phyloP scores from a whole-genome alignment of 2,329 filamentous ascomycete genomes.

The Pseudocercospora cruenta region DNA sequence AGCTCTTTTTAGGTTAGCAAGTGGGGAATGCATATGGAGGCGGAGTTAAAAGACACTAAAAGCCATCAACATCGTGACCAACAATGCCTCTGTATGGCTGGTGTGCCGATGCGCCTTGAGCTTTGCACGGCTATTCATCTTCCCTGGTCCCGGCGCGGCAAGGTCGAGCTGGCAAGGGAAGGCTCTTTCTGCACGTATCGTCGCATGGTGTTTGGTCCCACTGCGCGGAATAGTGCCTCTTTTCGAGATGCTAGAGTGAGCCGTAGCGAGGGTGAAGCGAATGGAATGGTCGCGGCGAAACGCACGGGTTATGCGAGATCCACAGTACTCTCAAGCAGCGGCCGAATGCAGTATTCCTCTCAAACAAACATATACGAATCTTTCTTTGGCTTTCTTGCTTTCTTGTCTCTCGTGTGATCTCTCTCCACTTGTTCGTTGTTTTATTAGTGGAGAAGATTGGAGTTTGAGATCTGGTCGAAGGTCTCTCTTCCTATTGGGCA shows the following conservation, averaged over 20 bases:
- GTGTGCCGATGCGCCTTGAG: not conserved
- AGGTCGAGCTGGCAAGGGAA: not conserved
- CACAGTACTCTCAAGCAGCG: not conserved
- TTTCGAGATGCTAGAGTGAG: not conserved
- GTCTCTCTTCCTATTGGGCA: not conserved
- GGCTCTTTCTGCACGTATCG: not conserved
- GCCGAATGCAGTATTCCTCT: not conserved
- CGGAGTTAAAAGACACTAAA: not conserved
- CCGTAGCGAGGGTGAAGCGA: not conserved
- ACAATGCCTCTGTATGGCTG: not conserved
- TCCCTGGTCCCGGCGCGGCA: not conserved
- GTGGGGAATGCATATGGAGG: constrained; percentile 5
- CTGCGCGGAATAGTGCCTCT: constrained; percentile 1
- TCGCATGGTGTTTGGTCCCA: not conserved
- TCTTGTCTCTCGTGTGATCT: not conserved
- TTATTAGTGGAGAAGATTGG: not conserved
- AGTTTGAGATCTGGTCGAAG: not conserved
- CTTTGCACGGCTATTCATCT: not conserved
- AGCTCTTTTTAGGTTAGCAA: not conserved
- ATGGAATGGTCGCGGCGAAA: not conserved
- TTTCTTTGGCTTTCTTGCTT: not conserved
- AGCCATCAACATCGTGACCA: not conserved
- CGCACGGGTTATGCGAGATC: not conserved
- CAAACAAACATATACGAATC: not conserved
- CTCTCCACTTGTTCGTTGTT: not conserved